phyloP scores from a whole-genome alignment of 192 early-diverging fungal species.

The Podila verticillata region DNA sequence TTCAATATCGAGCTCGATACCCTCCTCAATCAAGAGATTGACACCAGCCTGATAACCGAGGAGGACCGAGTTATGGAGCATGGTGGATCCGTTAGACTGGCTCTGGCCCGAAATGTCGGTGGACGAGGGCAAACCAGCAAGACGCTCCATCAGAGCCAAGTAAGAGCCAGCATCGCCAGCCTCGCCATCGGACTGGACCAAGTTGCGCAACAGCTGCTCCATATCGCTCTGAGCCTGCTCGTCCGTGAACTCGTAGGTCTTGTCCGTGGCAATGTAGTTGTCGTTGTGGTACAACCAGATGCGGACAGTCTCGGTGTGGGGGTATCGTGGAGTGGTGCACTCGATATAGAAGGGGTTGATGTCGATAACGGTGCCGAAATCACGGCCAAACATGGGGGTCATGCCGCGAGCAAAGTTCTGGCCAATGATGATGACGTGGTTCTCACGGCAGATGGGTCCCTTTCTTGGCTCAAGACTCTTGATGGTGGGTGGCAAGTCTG shows the following conservation, averaged over 20 bases:
- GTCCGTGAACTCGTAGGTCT: slow-evolving; percentile 44
- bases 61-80: slow-evolving; percentile 48
- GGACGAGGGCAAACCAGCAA: slow-evolving; percentile 29
- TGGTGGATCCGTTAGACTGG: slow-evolving; percentile 42
- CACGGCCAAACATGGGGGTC: slow-evolving; percentile 47
- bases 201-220: slow-evolving; percentile 43
- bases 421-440: slow-evolving; percentile 51
- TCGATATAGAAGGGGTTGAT: slow-evolving; percentile 49
- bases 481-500: slow-evolving; percentile 25
- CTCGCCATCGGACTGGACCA: slow-evolving; percentile 40
- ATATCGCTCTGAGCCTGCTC: slow-evolving; percentile 48
- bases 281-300: slow-evolving; percentile 43
- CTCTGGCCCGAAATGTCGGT: slow-evolving; percentile 41
- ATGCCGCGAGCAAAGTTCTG: slow-evolving; percentile 45
- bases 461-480: slow-evolving; percentile 35
- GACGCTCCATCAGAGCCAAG: slow-evolving; percentile 21
- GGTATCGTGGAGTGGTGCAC: slow-evolving; percentile 45
- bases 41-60: slow-evolving; percentile 42
- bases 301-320: slow-evolving; percentile 29
- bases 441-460: slow-evolving; percentile 48
- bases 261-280: slow-evolving; percentile 31
- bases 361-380: slow-evolving; percentile 37
- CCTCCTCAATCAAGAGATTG: slow-evolving; percentile 38
- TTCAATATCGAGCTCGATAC: slow-evolving; percentile 45
- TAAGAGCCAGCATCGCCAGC: slow-evolving; percentile 27